These are phyloP conservation scores for Lactifluus piperatus DNA, from an alignment of 768 basidiomycete species.

Conservation along the genomic window DNA sequence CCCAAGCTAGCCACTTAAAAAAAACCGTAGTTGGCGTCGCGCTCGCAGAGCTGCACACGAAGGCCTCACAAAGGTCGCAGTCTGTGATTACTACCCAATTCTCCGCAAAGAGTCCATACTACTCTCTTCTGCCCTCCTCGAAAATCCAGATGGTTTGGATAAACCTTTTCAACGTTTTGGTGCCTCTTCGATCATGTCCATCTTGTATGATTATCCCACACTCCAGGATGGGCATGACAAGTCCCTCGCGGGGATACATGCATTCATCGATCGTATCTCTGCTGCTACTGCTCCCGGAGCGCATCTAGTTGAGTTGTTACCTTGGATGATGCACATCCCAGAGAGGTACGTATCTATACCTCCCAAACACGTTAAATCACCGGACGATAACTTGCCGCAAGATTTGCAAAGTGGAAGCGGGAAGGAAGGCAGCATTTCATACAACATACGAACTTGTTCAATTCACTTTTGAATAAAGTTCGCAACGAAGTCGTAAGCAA, in stretches of 20 bases:
- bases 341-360: not conserved
- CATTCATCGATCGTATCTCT: not conserved
- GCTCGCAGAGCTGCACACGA: slow-evolving; percentile 7
- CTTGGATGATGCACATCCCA: slow-evolving; percentile 9
- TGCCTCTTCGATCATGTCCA: slow-evolving; percentile 8
- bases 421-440: not conserved
- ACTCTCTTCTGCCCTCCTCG: not conserved
- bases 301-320: slow-evolving; percentile 5
- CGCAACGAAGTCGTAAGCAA: not conserved
- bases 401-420: slow-evolving; percentile 13
- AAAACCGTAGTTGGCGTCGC: slow-evolving; percentile 11
- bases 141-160: not conserved
- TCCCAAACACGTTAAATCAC: too few species aligned
- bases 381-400: not conserved
- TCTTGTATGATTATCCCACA: slow-evolving; percentile 7
- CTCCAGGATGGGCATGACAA: slow-evolving; percentile 1
- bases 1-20: not conserved
- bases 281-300: not conserved
- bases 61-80: slow-evolving; percentile 1
- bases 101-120: not conserved
- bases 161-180: slow-evolving; percentile 5
- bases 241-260: not conserved
- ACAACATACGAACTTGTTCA: not conserved
- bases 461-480: slow-evolving; percentile 1
- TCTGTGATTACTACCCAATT: slow-evolving; percentile 4